These are phyloP conservation scores for Myriosclerotinia scirpicola DNA, from an alignment of 2,329 filamentous ascomycete species.

Conservation along the genomic window DNA sequence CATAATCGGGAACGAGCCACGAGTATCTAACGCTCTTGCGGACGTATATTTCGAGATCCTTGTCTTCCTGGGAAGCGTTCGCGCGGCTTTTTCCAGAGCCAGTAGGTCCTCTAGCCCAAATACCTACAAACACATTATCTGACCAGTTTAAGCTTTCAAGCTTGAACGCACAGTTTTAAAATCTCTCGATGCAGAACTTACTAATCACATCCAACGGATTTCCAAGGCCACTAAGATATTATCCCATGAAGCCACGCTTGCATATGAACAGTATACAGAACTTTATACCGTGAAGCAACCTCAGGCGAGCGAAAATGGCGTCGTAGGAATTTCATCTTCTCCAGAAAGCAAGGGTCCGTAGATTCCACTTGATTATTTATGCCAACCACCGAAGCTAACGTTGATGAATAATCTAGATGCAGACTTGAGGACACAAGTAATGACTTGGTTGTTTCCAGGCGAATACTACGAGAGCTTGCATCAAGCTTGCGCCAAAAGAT, in stretches of 20 bases:
- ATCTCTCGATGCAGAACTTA: conserved; percentile 14
- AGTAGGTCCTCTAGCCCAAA: conserved; percentile 6
- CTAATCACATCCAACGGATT: conserved; percentile 14
- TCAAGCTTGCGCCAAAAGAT: conserved; percentile 20
- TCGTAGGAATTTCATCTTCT: not conserved
- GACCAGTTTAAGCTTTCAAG: conserved; percentile 14
- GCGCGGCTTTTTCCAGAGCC: conserved; percentile 6
- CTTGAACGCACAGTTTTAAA: conserved; percentile 18
- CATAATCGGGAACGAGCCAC: conserved; percentile 11
- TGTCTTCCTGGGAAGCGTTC: conserved; percentile 7
- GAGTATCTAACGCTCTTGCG: conserved; percentile 15
- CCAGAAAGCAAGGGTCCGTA: conserved; percentile 5
- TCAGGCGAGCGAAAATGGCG: not conserved
- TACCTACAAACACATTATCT: not conserved
- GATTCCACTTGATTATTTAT: not conserved
- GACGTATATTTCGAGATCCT: conserved; percentile 20
- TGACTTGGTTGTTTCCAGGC: conserved; percentile 21
- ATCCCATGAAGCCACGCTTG: conserved; percentile 16
- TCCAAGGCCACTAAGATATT: conserved; percentile 5
- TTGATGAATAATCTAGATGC: conserved; percentile 10
- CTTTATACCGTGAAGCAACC: conserved; percentile 4
- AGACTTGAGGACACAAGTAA: conserved; percentile 11
- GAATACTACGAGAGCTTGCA: conserved; percentile 17
- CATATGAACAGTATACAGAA: conserved; percentile 4
- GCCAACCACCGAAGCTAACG: conserved; percentile 3